Evolutionary conservation across 495 filamentous ascomycete species (phyloP).

Genomic region (Daldinia childiae): DNA sequence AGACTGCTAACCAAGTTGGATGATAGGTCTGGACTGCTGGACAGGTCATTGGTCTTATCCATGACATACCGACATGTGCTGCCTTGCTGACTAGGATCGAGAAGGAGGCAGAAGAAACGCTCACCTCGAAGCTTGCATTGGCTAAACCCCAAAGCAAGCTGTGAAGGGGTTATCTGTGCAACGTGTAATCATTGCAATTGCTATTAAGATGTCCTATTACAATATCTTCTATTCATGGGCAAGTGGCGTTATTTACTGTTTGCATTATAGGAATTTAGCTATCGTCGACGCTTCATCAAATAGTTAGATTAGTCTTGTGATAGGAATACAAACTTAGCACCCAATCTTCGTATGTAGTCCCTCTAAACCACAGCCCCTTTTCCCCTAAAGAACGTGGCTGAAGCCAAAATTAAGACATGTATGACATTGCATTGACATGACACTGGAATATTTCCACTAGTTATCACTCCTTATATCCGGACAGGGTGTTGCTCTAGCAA

Average conservation of each 20-base stretch:
- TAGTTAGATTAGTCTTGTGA: neutral
- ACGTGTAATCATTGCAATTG: neutral
- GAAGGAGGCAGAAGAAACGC: slow-evolving; percentile 65
- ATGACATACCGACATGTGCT: slow-evolving; percentile 70
- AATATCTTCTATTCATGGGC: neutral
- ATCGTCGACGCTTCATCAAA: neutral
- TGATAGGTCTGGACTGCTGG: slow-evolving; percentile 69
- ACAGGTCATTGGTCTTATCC: slow-evolving; percentile 71
- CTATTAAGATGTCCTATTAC: slow-evolving; percentile 5
- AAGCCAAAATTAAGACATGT: neutral
- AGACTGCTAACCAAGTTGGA: slow-evolving; percentile 9
- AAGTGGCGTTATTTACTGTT: slow-evolving; percentile 1
- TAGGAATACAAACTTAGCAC: neutral
- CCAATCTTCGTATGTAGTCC: neutral
- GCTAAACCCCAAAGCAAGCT: slow-evolving; percentile 54
- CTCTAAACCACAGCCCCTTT: neutral
- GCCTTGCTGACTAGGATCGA: slow-evolving; percentile 66
- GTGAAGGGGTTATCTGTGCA: slow-evolving; percentile 36
- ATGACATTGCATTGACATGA: too few relatives aligned
- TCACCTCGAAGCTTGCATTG: slow-evolving; percentile 54
- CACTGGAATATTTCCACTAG: too few relatives aligned
- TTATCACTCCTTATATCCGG: too few relatives aligned
- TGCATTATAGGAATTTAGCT: slow-evolving; percentile 11
- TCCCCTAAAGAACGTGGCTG: neutral
- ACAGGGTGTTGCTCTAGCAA: neutral